phyloP scores from a whole-genome alignment of 2,329 filamentous ascomycete genomes.

The Botrytis squamosa region DNA sequence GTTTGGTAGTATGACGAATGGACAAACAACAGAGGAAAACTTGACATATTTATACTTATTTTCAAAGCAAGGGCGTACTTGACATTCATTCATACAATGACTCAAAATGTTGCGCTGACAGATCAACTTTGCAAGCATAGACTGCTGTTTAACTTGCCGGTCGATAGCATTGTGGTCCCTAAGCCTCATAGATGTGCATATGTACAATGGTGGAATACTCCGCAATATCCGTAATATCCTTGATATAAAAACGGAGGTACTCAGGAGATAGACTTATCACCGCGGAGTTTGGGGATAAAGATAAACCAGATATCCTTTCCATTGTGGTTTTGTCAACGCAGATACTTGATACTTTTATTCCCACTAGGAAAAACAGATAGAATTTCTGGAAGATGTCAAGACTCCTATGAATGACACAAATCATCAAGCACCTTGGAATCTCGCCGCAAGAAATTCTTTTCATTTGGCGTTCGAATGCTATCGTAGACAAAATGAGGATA shows the following conservation, averaged over 20 bases:
- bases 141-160: neutral
- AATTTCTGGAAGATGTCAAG: neutral
- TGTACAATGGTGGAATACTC: neutral
- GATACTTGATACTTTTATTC: neutral
- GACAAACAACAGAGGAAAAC: neutral
- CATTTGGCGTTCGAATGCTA: neutral
- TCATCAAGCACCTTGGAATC: neutral
- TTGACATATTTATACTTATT: neutral
- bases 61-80: neutral
- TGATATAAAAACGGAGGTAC: neutral
- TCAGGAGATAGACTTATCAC: neutral
- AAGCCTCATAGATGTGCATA: constrained; percentile 1
- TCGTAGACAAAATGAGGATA: neutral
- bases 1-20: neutral
- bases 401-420: too few relatives aligned
- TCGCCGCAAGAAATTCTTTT: neutral
- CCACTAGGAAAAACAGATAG: neutral
- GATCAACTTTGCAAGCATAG: neutral
- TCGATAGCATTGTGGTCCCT: neutral
- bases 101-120: neutral
- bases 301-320: neutral
- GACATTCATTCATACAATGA: neutral
- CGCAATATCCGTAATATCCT: constrained; percentile 10
- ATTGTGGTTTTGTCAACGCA: neutral
- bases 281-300: neutral